Base-by-base conservation (phyloP, 73 alveolate species). In the Paramecium caudatum region DNA sequence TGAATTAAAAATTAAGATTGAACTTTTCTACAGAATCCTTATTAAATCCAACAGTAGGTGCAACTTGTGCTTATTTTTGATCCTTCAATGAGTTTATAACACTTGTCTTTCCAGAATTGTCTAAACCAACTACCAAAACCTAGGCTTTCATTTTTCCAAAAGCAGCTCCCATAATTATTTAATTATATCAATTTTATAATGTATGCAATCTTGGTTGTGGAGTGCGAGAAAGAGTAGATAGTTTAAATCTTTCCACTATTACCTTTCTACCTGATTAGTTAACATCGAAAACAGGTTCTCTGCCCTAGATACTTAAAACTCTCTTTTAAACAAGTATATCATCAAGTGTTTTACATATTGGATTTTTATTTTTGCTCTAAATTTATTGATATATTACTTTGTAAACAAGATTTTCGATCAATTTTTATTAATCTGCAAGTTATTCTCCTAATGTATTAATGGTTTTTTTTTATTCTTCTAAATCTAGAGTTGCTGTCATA, bases 71-170 rank as follows among this genome's bases (percentile, higher is more conserved):
- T 25, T 83, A 91, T 49, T 90, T 88, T 33, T 92, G 69, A 36
- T 93, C 92, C 49, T 91, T 91, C 9, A 93, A 84, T 33, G 46
- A 55, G 25, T 91, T 91, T 39, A 93, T 85, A 68, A 93, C 62
- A 16, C 95, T 93, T 4, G 97, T 90, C 55, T 93, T 93, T 9
- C 97, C 97, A 13, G 95, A 91, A 82, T 91, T 93, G 47, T 93
- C 97, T 23, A 93, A 82, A 30, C 97, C 97, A 19, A 91, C 97
- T 19, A 93, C 91, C 3, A 93, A 69, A n/a, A 93, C 91, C 91
- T 93, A 82, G 1, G 93, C 91, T 62, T 85, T 93, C 55, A 82
- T 93, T 85, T 93, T 93, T 16, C 95, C 93, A 68, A 85, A 78
- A 30, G 91, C 46, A 15, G 92, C 92, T 55, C 97, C 97, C 97